These are phyloP conservation scores for Hygrocybe punicea DNA, from an alignment of 768 basidiomycete genomes.

Conservation along the genomic window DNA sequence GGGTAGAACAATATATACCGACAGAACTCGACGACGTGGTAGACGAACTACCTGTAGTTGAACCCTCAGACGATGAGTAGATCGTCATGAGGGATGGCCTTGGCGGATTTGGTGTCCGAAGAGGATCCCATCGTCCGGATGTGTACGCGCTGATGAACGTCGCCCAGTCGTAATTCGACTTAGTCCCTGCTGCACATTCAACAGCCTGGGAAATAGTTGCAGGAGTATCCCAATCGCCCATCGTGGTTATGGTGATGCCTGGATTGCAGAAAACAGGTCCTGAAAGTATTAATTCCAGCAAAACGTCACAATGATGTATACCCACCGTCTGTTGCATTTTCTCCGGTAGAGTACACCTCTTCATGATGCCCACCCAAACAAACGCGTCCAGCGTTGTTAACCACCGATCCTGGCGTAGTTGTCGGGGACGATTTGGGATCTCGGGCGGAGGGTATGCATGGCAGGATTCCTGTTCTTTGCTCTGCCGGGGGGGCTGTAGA, in stretches of 20 bases:
- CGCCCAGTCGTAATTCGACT: conserved; percentile 58
- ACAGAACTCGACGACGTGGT: conserved; percentile 1
- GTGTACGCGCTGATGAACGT: conserved; percentile 77
- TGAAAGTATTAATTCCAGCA: background rate
- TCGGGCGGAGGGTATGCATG: conserved; percentile 1
- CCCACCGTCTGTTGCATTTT: background rate
- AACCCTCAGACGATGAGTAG: conserved; percentile 13
- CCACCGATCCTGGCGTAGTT: background rate
- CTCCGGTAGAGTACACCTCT: background rate
- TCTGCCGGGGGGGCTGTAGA: conserved; percentile 45
- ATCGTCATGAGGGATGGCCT: conserved; percentile 19
- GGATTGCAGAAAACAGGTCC: background rate
- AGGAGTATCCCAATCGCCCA: background rate
- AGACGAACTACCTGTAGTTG: conserved; percentile 1
- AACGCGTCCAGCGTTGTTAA: no score
- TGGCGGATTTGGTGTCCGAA: conserved; percentile 61
- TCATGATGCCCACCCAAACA: no score
- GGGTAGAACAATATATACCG: background rate
- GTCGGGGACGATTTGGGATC: background rate
- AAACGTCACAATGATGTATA: background rate
- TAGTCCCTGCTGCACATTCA: conserved; percentile 7
- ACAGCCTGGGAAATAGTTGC: background rate
- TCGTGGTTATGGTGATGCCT: background rate
- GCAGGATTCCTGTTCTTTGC: conserved; percentile 19
- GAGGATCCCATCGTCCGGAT: conserved; percentile 76